Evolutionary conservation across 495 filamentous ascomycete genomes (phyloP).

Genomic region (Podospora tetraspora): DNA sequence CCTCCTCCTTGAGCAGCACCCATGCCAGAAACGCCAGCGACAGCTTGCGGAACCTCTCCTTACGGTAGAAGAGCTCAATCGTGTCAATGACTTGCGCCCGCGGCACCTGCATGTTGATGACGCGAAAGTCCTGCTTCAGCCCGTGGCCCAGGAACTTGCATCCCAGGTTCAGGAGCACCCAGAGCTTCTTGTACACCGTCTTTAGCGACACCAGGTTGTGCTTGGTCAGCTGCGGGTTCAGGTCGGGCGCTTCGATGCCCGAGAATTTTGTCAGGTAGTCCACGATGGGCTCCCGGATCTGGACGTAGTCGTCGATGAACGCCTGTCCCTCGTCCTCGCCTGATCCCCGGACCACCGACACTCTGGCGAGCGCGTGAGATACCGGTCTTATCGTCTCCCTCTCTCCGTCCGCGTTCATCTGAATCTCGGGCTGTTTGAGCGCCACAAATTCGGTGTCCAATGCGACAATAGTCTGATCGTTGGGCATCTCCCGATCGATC

Average conservation of each 20-base stretch:
- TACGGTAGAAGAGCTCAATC: slow-evolving; percentile 75
- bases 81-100: slow-evolving; percentile 90
- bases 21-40: slow-evolving; percentile 84
- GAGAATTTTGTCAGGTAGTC: slow-evolving; percentile 94
- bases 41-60: slow-evolving; percentile 65
- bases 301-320: slow-evolving; percentile 97
- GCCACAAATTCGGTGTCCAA: slow-evolving; percentile 95
- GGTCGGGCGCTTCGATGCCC: slow-evolving; percentile 77
- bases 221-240: slow-evolving; percentile 64
- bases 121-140: slow-evolving; percentile 88
- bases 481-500: slow-evolving; percentile 58
- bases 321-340: slow-evolving; percentile 71
- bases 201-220: slow-evolving; percentile 85
- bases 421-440: slow-evolving; percentile 82
- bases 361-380: slow-evolving; percentile 77
- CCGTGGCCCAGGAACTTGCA: slow-evolving; percentile 93
- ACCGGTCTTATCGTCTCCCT: slow-evolving; percentile 80
- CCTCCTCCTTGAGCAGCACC: slow-evolving; percentile 81
- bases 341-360: slow-evolving; percentile 76
- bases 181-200: slow-evolving; percentile 93
- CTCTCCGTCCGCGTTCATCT: slow-evolving; percentile 85
- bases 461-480: slow-evolving; percentile 67
- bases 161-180: slow-evolving; percentile 91
- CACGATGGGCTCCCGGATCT: slow-evolving; percentile 81
- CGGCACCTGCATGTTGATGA: slow-evolving; percentile 94